Evolutionary conservation across 2,329 filamentous ascomycete species (phyloP), one percentile per base, ranked within the genome.

Genomic region (Alternaria rosae): DNA sequence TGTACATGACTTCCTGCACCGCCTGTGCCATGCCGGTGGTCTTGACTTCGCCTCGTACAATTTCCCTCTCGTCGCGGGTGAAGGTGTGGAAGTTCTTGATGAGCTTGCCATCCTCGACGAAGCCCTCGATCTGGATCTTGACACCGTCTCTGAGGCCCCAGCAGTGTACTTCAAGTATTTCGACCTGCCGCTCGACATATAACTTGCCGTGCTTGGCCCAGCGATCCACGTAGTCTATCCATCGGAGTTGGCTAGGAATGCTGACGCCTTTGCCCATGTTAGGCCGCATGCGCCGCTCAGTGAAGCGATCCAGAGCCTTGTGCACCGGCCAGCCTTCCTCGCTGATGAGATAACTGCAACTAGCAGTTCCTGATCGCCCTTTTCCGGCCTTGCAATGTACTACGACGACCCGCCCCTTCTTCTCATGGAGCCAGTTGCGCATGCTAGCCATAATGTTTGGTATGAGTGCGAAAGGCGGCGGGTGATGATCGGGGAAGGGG

Each of bases 361-460:
- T 90, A 71, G 93, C 88, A 0, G 93, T 97, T 5, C 95, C 95
- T 67, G 92, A 97, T 53, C 95, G 86, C 2, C 95, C 95, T 80
- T 99, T 99, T 3, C 95, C 95, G 1, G 95, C 95, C 78, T 98
- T 98, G 83, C 95, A 98, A 79, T 99, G 95, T 8, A 98, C 93
- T 7, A 98, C 94, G 0, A 91, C 91, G 0, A 98, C 92, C 32
- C 93, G 85, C 38, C 83, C 82, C 23, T 79, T 75, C 25, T 81
- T 78, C 21, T 78, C 80, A 55, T 78, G 76, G 55, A 96, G 78
- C 93, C 94, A 98, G 73, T 94, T 92, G 62, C 92, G 87, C 94
- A 99, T 98, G 72, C 91, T 92, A 1, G 89, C 93, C 86, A 97
- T 89, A 64, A 97, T 94, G 80, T 92, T 85, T 0, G 94, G 94